Evolutionary conservation across 768 basidiomycete genomes (phyloP).

Genomic region (Trametes meyenii): DNA sequence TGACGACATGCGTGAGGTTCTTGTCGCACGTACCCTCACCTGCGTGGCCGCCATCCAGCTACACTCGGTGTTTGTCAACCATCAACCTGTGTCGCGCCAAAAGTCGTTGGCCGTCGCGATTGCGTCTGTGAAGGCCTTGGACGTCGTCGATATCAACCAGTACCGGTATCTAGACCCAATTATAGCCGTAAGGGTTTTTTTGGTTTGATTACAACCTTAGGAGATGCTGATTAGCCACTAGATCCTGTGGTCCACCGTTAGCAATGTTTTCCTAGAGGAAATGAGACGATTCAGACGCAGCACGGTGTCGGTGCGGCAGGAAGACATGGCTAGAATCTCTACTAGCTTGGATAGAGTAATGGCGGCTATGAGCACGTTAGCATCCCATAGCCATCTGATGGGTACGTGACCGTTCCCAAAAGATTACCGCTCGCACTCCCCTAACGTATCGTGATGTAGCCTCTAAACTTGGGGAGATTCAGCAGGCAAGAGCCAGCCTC

Average conservation of each 20-base stretch:
- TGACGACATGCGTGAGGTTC: conserved; percentile 23
- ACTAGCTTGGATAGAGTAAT: conserved; percentile 27
- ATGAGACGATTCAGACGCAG: conserved; percentile 14
- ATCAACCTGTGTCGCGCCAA: conserved; percentile 24
- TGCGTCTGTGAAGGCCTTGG: conserved; percentile 22
- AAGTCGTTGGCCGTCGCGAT: conserved; percentile 27
- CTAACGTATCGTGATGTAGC: background rate
- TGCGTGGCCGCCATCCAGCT: conserved; percentile 32
- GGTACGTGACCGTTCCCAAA: conserved; percentile 19
- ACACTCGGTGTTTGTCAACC: conserved; percentile 23
- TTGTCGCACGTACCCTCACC: conserved; percentile 28
- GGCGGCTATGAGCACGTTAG: conserved; percentile 24
- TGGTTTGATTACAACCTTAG: background rate
- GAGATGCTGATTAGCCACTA: conserved; percentile 6
- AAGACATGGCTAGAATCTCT: conserved; percentile 16
- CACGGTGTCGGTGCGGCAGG: conserved; percentile 2
- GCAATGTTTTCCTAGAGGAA: conserved; percentile 28
- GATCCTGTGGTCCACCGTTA: conserved; percentile 27
- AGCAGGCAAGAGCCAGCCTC: conserved; percentile 3
- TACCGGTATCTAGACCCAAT: conserved; percentile 29
- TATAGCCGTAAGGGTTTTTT: conserved; percentile 28
- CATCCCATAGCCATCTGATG: conserved; percentile 28
- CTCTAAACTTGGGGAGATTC: conserved; percentile 8
- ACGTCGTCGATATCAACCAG: conserved; percentile 19
- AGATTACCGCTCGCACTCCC: background rate